Percentiles rank a stretch among this genome's conserved stretches.
phyloP scores from a whole-genome alignment of 768 basidiomycete species.

The Lactarius quietus region DNA sequence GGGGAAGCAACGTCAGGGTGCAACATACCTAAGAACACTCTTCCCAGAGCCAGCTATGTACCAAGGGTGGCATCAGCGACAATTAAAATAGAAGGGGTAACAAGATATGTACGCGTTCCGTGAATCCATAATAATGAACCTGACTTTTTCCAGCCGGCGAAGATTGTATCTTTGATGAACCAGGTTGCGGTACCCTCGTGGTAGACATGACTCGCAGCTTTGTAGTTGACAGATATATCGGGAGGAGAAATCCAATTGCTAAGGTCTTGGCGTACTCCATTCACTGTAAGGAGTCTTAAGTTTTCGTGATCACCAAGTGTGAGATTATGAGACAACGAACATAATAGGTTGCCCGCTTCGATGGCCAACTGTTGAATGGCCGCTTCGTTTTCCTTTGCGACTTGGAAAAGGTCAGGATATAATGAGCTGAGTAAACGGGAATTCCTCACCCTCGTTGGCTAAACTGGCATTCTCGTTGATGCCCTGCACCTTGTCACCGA shows the following conservation, averaged over 20 bases:
- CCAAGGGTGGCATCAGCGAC: not conserved
- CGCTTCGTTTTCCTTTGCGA: not conserved
- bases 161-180: not conserved
- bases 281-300: not conserved
- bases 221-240: not conserved
- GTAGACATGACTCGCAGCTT: not conserved
- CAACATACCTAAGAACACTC: conserved; percentile 5
- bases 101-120: not conserved
- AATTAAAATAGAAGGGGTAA: not conserved
- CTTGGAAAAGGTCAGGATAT: not conserved
- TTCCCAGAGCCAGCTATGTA: conserved; percentile 13
- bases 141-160: not conserved
- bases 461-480: not conserved
- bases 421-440: not conserved
- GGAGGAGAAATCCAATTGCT: not conserved
- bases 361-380: not conserved
- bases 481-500: not conserved
- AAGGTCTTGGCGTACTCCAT: not conserved
- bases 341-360: not conserved
- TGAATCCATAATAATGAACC: conserved; percentile 2
- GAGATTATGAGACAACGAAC: not conserved
- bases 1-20: too few relatives aligned
- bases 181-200: not conserved
- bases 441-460: not conserved
- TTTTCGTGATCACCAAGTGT: not conserved